These are phyloP conservation scores for Ilyonectria mors-panacis DNA, from an alignment of 2,329 filamentous ascomycete species.

Conservation along the genomic window DNA sequence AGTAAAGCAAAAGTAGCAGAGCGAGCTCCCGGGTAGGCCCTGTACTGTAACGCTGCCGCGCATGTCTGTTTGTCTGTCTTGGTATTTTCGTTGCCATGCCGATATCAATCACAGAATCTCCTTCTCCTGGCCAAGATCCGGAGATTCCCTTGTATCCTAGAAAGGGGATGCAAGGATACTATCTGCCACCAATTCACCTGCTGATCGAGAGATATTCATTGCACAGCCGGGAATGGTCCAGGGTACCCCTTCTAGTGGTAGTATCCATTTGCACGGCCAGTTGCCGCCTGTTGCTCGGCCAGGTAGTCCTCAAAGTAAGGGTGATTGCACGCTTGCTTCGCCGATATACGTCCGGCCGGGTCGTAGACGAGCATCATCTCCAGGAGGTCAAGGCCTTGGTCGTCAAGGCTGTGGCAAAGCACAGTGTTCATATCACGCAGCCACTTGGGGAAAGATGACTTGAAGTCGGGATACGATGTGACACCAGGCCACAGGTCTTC, in stretches of 20 bases:
- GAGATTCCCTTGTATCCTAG: slow-evolving; percentile 30
- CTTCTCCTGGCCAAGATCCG: slow-evolving; percentile 15
- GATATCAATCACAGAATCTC: slow-evolving; percentile 19
- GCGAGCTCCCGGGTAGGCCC: slow-evolving; percentile 20
- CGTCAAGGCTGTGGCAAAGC: slow-evolving; percentile 81
- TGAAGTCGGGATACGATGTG: slow-evolving; percentile 95
- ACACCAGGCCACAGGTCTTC: slow-evolving; percentile 91
- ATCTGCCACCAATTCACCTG: slow-evolving; percentile 12
- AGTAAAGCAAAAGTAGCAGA: slow-evolving; percentile 22
- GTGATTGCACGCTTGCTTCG: slow-evolving; percentile 88
- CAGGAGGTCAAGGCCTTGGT: slow-evolving; percentile 77
- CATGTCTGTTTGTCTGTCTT: slow-evolving; percentile 17
- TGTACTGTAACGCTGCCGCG: slow-evolving; percentile 5
- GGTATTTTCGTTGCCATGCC: slow-evolving; percentile 22
- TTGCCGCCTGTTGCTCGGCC: slow-evolving; percentile 48
- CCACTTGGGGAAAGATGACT: slow-evolving; percentile 94
- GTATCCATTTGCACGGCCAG: slow-evolving; percentile 53
- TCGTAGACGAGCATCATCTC: slow-evolving; percentile 87
- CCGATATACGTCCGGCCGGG: slow-evolving; percentile 87
- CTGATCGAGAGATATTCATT: slow-evolving; percentile 29
- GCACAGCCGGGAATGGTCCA: slow-evolving; percentile 42
- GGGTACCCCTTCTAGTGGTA: slow-evolving; percentile 53
- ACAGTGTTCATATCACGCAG: slow-evolving; percentile 75
- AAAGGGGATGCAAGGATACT: slow-evolving; percentile 30
- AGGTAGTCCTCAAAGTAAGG: slow-evolving; percentile 78